Percentiles rank a stretch among this genome's conserved stretches.
Conservation (phyloP, 148 eudicot genomes). For the Tetragonia tetragonoides region DNA sequence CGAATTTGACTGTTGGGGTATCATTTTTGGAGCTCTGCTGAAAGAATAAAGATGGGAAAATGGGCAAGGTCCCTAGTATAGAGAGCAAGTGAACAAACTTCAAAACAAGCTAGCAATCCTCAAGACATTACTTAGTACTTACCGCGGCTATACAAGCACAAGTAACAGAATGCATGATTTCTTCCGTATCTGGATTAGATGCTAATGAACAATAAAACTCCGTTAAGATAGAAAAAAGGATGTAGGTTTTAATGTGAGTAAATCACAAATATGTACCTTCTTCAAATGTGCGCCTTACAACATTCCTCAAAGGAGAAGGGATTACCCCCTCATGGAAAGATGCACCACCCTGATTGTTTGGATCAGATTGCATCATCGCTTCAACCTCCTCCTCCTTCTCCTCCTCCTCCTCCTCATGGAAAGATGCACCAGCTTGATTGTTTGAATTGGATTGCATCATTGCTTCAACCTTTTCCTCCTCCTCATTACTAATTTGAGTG, state of each 20-base stretch:
- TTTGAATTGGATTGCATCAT: too few species aligned
- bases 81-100: too few species aligned
- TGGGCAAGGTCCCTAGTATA: background rate
- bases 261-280: background rate
- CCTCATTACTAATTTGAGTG: background rate
- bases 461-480: background rate
- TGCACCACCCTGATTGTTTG: background rate
- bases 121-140: background rate
- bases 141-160: background rate
- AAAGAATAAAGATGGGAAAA: background rate
- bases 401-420: background rate
- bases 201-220: background rate
- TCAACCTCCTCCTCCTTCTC: background rate
- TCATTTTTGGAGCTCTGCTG: slow-evolving; percentile 3
- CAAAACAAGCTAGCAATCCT: background rate
- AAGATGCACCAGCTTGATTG: too few species aligned
- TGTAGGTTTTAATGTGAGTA: background rate
- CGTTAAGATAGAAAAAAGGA: background rate
- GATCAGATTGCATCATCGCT: background rate
- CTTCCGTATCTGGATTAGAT: background rate
- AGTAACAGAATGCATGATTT: background rate
- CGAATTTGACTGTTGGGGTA: slow-evolving; percentile 6
- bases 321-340: background rate
- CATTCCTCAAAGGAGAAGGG: background rate
- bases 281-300: background rate